Percentiles rank a stretch among this genome's conserved stretches.
Evolutionary conservation across 176 grass and related monocot genomes (phyloP).

Genomic region (Chloris gayana): DNA sequence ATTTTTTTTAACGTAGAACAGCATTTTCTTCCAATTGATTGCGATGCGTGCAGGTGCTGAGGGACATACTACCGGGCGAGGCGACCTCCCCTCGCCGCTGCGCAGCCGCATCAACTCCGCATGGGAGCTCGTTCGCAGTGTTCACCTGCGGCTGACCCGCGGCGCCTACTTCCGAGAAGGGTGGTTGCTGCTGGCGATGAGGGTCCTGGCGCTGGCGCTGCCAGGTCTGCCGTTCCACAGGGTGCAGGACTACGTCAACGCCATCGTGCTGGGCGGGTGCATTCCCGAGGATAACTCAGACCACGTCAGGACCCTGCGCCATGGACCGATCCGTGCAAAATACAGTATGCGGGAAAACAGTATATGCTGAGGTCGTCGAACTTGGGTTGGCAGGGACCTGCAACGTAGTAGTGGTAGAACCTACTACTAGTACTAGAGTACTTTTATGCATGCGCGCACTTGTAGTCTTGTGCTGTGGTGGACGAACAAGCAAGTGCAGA

Average conservation of each 20-base stretch:
- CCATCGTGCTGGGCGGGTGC: constrained; percentile 21
- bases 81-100: neutral
- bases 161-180: constrained; percentile 51
- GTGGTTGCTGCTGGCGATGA: constrained; percentile 48
- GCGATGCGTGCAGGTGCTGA: constrained; percentile 32
- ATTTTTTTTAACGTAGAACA: neutral
- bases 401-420: neutral
- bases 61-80: constrained; percentile 35
- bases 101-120: constrained; percentile 32
- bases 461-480: neutral
- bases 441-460: neutral
- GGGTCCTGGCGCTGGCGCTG: constrained; percentile 39
- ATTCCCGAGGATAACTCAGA: constrained; percentile 43
- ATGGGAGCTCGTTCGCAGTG: constrained; percentile 48
- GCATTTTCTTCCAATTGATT: no score
- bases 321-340: neutral
- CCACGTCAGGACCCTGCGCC: neutral
- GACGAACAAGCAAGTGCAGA: no score
- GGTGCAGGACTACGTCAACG: constrained; percentile 57
- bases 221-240: constrained; percentile 55
- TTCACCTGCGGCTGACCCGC: constrained; percentile 27
- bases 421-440: neutral
- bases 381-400: neutral
- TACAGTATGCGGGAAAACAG: neutral
- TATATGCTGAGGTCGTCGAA: neutral